Base-by-base conservation (phyloP, 1,139 yeast species). In the Zhuliangozyma blackwelliae region DNA sequence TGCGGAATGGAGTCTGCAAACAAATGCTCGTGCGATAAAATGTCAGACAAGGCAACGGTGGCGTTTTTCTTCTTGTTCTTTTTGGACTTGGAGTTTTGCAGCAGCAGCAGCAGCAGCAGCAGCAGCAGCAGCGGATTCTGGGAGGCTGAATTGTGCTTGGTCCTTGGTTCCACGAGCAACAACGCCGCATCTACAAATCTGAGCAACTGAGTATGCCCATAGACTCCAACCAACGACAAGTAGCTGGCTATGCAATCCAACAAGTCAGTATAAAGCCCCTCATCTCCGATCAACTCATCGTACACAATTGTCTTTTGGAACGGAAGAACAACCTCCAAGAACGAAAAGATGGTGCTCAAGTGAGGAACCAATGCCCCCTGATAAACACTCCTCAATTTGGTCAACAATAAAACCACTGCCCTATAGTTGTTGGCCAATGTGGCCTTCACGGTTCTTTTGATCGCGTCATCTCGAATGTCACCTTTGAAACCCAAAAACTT, bases 1-100 rank as follows among this genome's bases (percentile, higher is more conserved):
- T 42, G 32, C 2, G 79, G 63, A 5, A 79, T 68, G 3, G 65
- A 55, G 9, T 61, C 54, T 11, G 59, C 52, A 48, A 86, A 85
- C 34, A 78, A 62, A 34, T 75, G 78, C 26, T 83, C 73, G 53
- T 84, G 86, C 1, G 92, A 79, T 33, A 84, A 67, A 30, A 83
- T 61, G 61, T 87, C 96, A 4, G 94, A 76, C 46, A 83, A 59
- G 4, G 82, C 75, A 22, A 71, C 69, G 1, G 72, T 49, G 20
- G 65, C 63, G 32, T 55, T 58, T 35, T 61, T 65, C 50, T 69
- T 77, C 52, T 65, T 72, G 50, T 68, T 69, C 44, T 67, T 67
- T 35, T 61, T 52, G 25, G 57, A 59, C 35, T 54, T 53, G 5
- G 51, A 44, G 9, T 8, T 27, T 8, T 22, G 23, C 23, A 7